Base-by-base conservation (phyloP, 2,329 filamentous ascomycete species). In the Botryotinia globosa region DNA sequence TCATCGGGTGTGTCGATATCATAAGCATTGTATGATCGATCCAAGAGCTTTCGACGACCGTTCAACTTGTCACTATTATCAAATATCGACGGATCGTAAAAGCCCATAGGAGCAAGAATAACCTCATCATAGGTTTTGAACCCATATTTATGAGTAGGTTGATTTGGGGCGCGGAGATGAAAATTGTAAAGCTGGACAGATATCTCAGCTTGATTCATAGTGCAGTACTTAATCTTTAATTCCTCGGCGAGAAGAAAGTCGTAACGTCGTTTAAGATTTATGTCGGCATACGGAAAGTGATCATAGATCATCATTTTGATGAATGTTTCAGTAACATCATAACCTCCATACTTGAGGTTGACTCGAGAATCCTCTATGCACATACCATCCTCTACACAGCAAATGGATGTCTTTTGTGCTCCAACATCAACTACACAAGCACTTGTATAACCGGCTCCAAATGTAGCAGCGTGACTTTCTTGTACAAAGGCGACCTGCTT, bases 91-190 rank as follows among this genome's bases (percentile, higher is more conserved):
- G 96, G 95, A 74, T 95, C 92, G 81, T 97, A 98, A 78, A 94
- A 92, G n/a, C 94, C 94, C 91, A 97, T 94, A 1, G 94, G 92
- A 0, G 96, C 92, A n/a, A 99, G 86, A 77, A 97, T 93, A 34
- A 97, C 92, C 82, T 98, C 96, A 77, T 99, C 96, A 79, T 98
- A 99, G 0, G 93, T 94, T 85, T 98, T 98, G 86, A 98, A 98
- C 58, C 90, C 89, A 82, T 97, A 98, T 82, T 97, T 98, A 75
- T 91, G 88, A 1, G 96, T 99, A 69, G 96, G 91, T 80, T 97
- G 91, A 70, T 94, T 94, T 1, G 93, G 91, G 16, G 93, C 92
- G 42, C 96, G 91, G 25, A 99, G 88, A 81, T 98, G 94, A 80
- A 98, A 98, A 78, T 97, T 91, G 83, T 89, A 93, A 5, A 93